Base-by-base conservation (phyloP, 371 early-diverging fungal genomes). In the Umbelopsis sp. region DNA sequence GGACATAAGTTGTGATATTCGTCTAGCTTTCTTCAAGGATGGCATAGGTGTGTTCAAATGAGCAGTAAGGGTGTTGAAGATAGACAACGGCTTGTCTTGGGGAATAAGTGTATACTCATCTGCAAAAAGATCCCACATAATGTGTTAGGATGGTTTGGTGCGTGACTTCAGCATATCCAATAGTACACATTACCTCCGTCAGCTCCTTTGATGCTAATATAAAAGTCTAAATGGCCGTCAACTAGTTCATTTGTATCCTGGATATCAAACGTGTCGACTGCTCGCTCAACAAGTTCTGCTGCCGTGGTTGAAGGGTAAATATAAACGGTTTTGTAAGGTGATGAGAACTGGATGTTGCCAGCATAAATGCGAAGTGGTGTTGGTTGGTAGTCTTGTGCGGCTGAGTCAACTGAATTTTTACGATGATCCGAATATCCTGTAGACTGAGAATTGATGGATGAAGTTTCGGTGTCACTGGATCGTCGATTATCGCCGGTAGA, bases 21-120 rank as follows among this genome's bases (percentile, higher is more conserved):
- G 80, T 45, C 80, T 72, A 7, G 82, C 82, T 37, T 81, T 80
- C 57, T 76, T 84, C 3, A 76, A 65, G 0, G 80, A 79, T 6
- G 88, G 88, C 79, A 88, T 75, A 3, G 88, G 88, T 35, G 88
- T 88, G 0, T 84, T 88, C 22, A 88, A 69, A 20, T 85, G 82
- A 18, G 84, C 86, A 1, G 88, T 88, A 24, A 88, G 72, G 4
- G 88, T 86, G 44, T 80, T 82, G 67, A 86, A 86, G 16, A 88
- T 88, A 0, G 84, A 76, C 45, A 83, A 74, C 0, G 87, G 88
- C 65, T 88, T 86, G 65, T 88, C 88, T 52, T 85, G 84, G 5
- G 81, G 71, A 14, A 81, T 76, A 20, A 88, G 67, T 1, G 86
- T 77, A 44, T 86, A 86, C 24, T 86, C 87, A 52, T 88, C 88